Base-by-base conservation (phyloP, 257 asterid species). In the Capsicum baccatum region DNA sequence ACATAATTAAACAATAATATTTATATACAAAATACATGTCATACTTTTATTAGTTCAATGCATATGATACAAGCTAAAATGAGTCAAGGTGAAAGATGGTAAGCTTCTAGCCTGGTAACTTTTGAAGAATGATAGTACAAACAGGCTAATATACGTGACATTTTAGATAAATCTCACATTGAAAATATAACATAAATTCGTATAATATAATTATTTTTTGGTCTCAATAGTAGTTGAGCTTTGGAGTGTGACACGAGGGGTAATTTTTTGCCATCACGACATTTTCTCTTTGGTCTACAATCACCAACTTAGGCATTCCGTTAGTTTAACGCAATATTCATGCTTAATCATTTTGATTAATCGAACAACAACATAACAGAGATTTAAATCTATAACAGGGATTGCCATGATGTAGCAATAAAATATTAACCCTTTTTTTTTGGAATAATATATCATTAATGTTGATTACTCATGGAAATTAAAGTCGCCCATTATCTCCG, bases 341-440 rank as follows among this genome's bases (percentile, higher is more conserved):
- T 73, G 60, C n/a, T 19, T 48, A 73, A 19, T 73, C 80, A 73
- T 73, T 71, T 71, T 71, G 21, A 71, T 71, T 44, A 47, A 71
- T 44, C 35, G 10, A 17, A 44, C 17, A 67, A 44, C 57, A 9
- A 6, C 71, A 9, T 66, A 8, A 66, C 37, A 17, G 26, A 71
- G 37, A 17, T 44, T 71, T 47, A 71, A 47, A 71, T 47, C 58
- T 71, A 42, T 4, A 19, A 71, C 9, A n/a, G 80, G 6, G 80
- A 71, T n/a, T n/a, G 37, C 59, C 80, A 71, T 8, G 55, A 71
- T 44, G 57, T 47, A n/a, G 37, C 15, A 10, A 47, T n/a, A 71
- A 2, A 71, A n/a, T n/a, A 44, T 10, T n/a, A 70, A 17, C 44
- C 9, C 9, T 42, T 0, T 4, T 42, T 39, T 70, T 69, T n/a